These are phyloP conservation scores for Zarea fungicola DNA, from an alignment of 2,329 filamentous ascomycete species.

Conservation along the genomic window DNA sequence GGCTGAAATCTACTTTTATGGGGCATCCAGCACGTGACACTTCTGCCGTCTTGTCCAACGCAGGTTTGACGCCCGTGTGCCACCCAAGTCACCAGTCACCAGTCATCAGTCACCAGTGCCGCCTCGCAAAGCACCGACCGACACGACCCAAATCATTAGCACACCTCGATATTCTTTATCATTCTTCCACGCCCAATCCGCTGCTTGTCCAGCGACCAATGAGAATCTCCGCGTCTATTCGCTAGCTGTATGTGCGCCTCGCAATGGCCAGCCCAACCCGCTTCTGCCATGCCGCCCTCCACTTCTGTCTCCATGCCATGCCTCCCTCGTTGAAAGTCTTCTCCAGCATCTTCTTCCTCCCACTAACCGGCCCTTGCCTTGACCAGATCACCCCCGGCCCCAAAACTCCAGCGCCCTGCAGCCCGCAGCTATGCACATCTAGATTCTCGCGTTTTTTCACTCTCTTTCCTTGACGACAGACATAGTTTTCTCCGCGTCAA, in stretches of 20 bases:
- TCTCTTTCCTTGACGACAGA: constrained; percentile 1
- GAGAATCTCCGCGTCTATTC: constrained; percentile 4
- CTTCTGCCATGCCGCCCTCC: constrained; percentile 6
- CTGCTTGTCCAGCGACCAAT: constrained; percentile 5
- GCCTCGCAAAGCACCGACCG: constrained; percentile 2
- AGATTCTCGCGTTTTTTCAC: not conserved
- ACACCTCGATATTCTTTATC: constrained; percentile 12
- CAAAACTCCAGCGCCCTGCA: not conserved
- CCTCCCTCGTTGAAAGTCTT: constrained; percentile 2
- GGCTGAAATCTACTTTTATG: constrained; percentile 3
- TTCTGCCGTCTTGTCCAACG: constrained; percentile 8
- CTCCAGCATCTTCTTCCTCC: constrained; percentile 10
- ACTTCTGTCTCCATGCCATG: constrained; percentile 1
- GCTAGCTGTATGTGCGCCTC: constrained; percentile 8
- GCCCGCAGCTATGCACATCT: constrained; percentile 6
- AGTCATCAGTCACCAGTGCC: too few relatives aligned
- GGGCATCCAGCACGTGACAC: constrained; percentile 17
- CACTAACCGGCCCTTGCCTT: constrained; percentile 1
- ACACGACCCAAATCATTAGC: constrained; percentile 13
- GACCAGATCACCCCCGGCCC: not conserved
- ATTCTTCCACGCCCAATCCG: constrained; percentile 6
- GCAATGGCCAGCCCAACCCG: not conserved
- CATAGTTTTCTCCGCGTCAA: not conserved
- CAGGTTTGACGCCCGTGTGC: constrained; percentile 7
- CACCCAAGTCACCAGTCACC: too few relatives aligned